Conservation (phyloP, 23 red algal genomes). For the Gracilaria vermiculophylla region DNA sequence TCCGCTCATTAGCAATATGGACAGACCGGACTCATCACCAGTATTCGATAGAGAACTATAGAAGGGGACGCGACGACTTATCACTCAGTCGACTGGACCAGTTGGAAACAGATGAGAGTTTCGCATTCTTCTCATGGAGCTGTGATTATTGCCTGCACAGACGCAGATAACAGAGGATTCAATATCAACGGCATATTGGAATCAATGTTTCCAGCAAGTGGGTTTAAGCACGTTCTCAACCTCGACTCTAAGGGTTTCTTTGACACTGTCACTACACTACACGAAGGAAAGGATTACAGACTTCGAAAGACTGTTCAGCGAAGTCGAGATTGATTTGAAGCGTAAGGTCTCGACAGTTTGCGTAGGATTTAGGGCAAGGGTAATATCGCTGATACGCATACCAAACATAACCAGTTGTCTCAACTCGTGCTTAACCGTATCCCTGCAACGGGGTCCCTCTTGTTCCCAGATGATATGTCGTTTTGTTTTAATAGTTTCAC, state of each 20-base stretch:
- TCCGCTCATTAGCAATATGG: slow-evolving; percentile 21
- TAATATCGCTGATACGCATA: slow-evolving; percentile 22
- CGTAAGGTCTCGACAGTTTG: not conserved
- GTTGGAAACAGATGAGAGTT: slow-evolving; percentile 29
- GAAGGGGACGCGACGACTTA: not conserved
- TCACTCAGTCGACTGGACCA: slow-evolving; percentile 21
- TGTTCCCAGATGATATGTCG: no score
- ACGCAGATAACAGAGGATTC: slow-evolving; percentile 14
- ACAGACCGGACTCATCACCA: slow-evolving; percentile 32
- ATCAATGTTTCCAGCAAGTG: slow-evolving; percentile 21
- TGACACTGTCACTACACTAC: slow-evolving; percentile 17
- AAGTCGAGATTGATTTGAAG: slow-evolving; percentile 9
- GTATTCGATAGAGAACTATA: slow-evolving; percentile 16
- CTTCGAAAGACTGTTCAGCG: slow-evolving; percentile 35
- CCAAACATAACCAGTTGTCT: not conserved
- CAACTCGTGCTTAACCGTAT: slow-evolving; percentile 10
- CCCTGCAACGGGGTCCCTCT: slow-evolving; percentile 14
- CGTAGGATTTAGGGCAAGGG: not conserved
- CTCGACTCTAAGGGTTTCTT: slow-evolving; percentile 38
- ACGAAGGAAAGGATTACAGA: slow-evolving; percentile 35
- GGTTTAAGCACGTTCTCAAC: slow-evolving; percentile 31
- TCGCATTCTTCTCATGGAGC: slow-evolving; percentile 17
- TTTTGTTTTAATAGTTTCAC: no score
- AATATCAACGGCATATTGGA: slow-evolving; percentile 1
- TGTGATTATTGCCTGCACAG: slow-evolving; percentile 21